phyloP scores from a whole-genome alignment of 257 asterid species.

The Solanum pimpinellifolium region DNA sequence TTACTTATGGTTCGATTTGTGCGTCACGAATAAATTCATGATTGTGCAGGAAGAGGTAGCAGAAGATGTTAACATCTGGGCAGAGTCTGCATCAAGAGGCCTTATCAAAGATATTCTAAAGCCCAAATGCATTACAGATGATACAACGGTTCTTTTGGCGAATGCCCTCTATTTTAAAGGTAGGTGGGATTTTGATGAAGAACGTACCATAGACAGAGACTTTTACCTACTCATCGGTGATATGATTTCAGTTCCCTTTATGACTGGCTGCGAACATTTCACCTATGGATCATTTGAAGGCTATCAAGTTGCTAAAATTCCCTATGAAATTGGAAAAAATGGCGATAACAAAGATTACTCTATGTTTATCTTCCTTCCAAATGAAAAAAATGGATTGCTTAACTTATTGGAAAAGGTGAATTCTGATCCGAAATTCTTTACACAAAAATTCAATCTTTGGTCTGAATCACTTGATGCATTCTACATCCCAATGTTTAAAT shows the following conservation, averaged over 20 bases:
- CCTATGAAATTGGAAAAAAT: background rate
- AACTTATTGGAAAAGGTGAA: background rate
- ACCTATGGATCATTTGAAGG: background rate
- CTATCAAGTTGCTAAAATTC: slow-evolving; percentile 6
- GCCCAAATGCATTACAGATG: background rate
- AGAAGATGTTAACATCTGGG: background rate
- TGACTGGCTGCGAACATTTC: background rate
- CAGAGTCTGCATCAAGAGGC: background rate
- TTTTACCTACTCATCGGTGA: slow-evolving; percentile 4
- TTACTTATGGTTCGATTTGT: too few species aligned
- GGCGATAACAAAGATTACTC: background rate
- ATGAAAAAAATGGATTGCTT: background rate
- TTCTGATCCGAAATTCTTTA: background rate
- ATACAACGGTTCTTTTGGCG: background rate
- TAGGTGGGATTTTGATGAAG: background rate
- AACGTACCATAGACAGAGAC: background rate
- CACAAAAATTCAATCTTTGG: background rate
- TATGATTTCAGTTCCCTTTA: slow-evolving; percentile 4
- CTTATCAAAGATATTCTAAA: background rate
- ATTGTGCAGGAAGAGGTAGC: background rate
- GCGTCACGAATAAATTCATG: too few species aligned
- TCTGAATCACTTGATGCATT: background rate
- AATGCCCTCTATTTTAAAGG: slow-evolving; percentile 12
- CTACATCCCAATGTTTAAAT: slow-evolving; percentile 12
- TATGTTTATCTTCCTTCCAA: slow-evolving; percentile 4